phyloP scores from a whole-genome alignment of 2,329 filamentous ascomycete species.

The Ophiosphaerella korrae region DNA sequence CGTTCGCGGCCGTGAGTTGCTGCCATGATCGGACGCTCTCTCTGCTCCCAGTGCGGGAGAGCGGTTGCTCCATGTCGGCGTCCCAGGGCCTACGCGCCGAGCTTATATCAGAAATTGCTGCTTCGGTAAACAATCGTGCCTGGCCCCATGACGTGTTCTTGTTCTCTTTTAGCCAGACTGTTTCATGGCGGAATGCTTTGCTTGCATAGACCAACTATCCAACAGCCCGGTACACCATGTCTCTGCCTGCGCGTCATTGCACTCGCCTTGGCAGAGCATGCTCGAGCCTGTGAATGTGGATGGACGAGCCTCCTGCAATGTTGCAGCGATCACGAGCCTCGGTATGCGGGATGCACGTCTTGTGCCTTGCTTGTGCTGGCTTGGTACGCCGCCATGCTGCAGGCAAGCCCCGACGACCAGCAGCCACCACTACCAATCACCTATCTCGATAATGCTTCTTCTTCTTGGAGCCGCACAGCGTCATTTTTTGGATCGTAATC shows the following conservation, averaged over 20 bases:
- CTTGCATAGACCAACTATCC: background rate
- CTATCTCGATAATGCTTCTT: too few species aligned
- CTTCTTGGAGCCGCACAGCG: too few species aligned
- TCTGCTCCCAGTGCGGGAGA: constrained; percentile 43
- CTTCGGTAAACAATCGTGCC: constrained; percentile 12
- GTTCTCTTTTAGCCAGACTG: too few species aligned
- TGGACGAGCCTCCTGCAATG: constrained; percentile 10
- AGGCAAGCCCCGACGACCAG: too few species aligned
- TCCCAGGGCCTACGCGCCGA: constrained; percentile 11
- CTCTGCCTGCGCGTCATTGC: constrained; percentile 16
- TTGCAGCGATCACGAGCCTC: constrained; percentile 12
- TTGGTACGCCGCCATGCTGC: too few species aligned
- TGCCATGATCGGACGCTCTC: constrained; percentile 50
- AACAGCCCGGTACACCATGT: background rate
- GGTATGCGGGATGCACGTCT: constrained; percentile 5
- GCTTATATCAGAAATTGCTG: constrained; percentile 13
- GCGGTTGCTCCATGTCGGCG: constrained; percentile 32
- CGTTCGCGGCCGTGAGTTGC: constrained; percentile 56
- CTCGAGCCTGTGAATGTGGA: constrained; percentile 10
- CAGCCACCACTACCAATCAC: too few species aligned
- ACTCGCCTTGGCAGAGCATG: constrained; percentile 20
- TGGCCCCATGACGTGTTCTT: constrained; percentile 20
- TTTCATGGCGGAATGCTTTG: background rate
- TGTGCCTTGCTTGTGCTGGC: too few species aligned
- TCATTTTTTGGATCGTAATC: too few species aligned